Base-by-base conservation (phyloP, 768 basidiomycete species). In the Chalciporus pseudorubinellus region DNA sequence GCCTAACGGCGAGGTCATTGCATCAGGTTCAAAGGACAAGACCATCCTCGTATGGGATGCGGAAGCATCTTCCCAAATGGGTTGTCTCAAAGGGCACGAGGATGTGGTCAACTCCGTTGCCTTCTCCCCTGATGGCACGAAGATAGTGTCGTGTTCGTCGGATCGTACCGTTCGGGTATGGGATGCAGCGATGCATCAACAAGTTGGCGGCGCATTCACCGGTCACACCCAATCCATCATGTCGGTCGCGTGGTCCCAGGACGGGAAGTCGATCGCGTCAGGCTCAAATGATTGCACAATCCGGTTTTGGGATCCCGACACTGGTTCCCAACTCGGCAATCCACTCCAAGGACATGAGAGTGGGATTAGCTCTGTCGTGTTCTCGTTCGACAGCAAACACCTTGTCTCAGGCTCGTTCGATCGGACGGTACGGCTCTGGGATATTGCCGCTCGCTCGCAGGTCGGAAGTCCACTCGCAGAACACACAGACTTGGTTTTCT, bases 21-120 rank as follows among this genome's bases (percentile, higher is more conserved):
- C 22, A 22, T 50, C 52, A 13, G 54, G 59, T 4, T 59, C 58
- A n/a, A 14, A 34, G 6, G 59, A 58, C 53, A 18, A 39, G 14
- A 52, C 46, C 1, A 12, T 52, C 43, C 34, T 39, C 19, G 16
- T 56, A 18, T 60, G 59, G 59, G 50, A 59, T 50, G 50, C 44
- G 11, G n/a, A 38, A 18, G 18, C 26, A 26, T 6, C 2, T 4
- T 34, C 33, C 14, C 13, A 7, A n/a, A n/a, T 34, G 3, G 33
- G 33, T 9, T 34, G 14, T 34, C 33, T 34, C 13, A n/a, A 34
- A 34, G 33, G 42, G 14, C 39, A 4, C 18, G 1, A 33, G 2
- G 33, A 7, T 3, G 4, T 2, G 4, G 26, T 19, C 6, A 0
- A n/a, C 3, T 46, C 38, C 14, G 12, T 46, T 8, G 38, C 22